Evolutionary conservation across 1,139 yeast species (phyloP).

Genomic region (Yamadazyma taylorii): DNA sequence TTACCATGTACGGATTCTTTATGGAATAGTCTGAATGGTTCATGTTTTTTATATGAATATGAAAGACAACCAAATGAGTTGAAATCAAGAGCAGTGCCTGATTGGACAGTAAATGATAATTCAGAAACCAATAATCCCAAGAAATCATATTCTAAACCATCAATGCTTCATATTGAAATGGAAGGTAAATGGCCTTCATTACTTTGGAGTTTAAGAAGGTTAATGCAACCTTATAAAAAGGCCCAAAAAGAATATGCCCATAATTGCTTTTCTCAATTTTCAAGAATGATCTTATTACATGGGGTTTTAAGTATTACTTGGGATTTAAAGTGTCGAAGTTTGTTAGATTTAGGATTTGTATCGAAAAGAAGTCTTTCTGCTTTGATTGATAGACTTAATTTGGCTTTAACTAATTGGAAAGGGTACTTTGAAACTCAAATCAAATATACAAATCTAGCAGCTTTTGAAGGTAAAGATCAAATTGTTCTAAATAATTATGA

Average conservation of each 20-base stretch:
- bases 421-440: conserved; percentile 38
- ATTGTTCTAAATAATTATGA: conserved; percentile 19
- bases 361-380: conserved; percentile 8
- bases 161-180: conserved; percentile 11
- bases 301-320: conserved; percentile 38
- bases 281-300: conserved; percentile 37
- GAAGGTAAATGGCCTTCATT: conserved; percentile 41
- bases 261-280: conserved; percentile 39
- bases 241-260: conserved; percentile 33
- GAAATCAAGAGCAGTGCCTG: conserved; percentile 7
- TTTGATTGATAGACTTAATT: conserved; percentile 29
- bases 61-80: conserved; percentile 31
- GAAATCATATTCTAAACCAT: conserved; percentile 1
- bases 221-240: conserved; percentile 34
- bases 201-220: conserved; percentile 32
- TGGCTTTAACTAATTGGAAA: conserved; percentile 37
- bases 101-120: conserved; percentile 3
- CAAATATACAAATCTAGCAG: conserved; percentile 4
- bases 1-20: conserved; percentile 42
- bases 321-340: conserved; percentile 25
- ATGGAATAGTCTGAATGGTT: conserved; percentile 32
- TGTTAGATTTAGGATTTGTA: conserved; percentile 26
- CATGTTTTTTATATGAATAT: conserved; percentile 24
- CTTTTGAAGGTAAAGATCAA: conserved; percentile 1
- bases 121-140: neutral